Percentiles rank a stretch among this genome's conserved stretches.
phyloP scores from a whole-genome alignment of 2,329 filamentous ascomycete species.

The Claviceps humidiphila region DNA sequence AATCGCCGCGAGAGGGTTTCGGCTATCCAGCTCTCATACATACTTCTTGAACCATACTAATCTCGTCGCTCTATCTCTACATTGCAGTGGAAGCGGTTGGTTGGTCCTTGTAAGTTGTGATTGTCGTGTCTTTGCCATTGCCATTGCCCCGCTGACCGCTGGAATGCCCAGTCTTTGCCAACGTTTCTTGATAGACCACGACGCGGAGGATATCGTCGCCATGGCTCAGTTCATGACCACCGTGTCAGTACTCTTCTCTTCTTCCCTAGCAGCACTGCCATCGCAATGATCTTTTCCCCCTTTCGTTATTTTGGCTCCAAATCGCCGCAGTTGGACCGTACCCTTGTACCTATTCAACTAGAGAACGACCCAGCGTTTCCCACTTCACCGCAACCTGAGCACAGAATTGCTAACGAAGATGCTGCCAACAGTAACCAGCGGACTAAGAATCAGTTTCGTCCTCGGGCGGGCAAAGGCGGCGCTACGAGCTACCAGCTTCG shows the following conservation, averaged over 20 bases:
- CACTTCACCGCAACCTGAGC: constrained; percentile 10
- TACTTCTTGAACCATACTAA: background rate
- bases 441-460: constrained; percentile 81
- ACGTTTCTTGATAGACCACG: constrained; percentile 6
- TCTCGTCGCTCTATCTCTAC: too few species aligned
- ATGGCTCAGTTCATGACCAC: constrained; percentile 31
- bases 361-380: constrained; percentile 13
- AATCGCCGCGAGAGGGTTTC: background rate
- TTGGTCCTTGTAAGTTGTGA: background rate
- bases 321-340: constrained; percentile 14
- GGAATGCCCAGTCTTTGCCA: constrained; percentile 20
- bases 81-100: background rate
- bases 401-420: constrained; percentile 17
- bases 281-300: constrained; percentile 10
- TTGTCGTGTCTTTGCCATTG: constrained; percentile 5
- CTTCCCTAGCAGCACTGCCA: constrained; percentile 4
- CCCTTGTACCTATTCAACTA: constrained; percentile 18
- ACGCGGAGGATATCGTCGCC: constrained; percentile 8
- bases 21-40: background rate
- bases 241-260: constrained; percentile 22
- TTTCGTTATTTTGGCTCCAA: constrained; percentile 21
- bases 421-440: constrained; percentile 49
- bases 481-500: constrained; percentile 81
- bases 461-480: constrained; percentile 76
- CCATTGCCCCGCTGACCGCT: constrained; percentile 28